phyloP scores from a whole-genome alignment of 768 basidiomycete species.

The Lactarius psammicola region DNA sequence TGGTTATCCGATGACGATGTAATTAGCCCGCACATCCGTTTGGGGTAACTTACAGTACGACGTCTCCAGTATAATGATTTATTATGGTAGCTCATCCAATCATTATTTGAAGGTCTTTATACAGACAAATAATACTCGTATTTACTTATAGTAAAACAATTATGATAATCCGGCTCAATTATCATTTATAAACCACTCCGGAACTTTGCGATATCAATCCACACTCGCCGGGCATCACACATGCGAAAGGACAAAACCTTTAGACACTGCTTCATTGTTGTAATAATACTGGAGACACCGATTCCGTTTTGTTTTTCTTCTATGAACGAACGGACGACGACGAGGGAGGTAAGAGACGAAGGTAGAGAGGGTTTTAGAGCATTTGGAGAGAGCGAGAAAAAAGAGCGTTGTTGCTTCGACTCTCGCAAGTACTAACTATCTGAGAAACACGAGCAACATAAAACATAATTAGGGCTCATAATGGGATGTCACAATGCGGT shows the following conservation, averaged over 20 bases:
- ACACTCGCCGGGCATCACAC: too few species aligned
- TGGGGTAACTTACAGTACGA: too few species aligned
- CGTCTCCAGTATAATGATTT: too few species aligned
- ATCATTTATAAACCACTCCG: too few species aligned
- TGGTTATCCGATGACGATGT: too few species aligned
- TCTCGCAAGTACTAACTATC: conserved; percentile 8
- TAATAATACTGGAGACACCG: conserved; percentile 13
- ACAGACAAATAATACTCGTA: too few species aligned
- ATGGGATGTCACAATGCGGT: conserved; percentile 25
- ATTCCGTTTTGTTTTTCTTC: conserved; percentile 11
- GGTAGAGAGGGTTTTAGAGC: background rate
- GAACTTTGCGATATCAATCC: too few species aligned
- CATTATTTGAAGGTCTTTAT: too few species aligned
- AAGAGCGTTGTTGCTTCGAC: conserved; percentile 22
- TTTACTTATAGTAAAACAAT: too few species aligned
- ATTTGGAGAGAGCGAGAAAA: background rate
- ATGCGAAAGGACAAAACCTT: background rate
- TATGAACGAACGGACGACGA: conserved; percentile 2
- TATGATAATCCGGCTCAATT: too few species aligned
- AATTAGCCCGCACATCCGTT: too few species aligned
- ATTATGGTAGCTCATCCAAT: too few species aligned
- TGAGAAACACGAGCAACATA: conserved; percentile 13
- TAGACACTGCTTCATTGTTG: conserved; percentile 12
- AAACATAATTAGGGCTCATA: conserved; percentile 25
- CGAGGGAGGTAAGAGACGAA: background rate